Evolutionary conservation across 1,284 basidiomycete species (phyloP).

Genomic region (Schizopora paradoxa): DNA sequence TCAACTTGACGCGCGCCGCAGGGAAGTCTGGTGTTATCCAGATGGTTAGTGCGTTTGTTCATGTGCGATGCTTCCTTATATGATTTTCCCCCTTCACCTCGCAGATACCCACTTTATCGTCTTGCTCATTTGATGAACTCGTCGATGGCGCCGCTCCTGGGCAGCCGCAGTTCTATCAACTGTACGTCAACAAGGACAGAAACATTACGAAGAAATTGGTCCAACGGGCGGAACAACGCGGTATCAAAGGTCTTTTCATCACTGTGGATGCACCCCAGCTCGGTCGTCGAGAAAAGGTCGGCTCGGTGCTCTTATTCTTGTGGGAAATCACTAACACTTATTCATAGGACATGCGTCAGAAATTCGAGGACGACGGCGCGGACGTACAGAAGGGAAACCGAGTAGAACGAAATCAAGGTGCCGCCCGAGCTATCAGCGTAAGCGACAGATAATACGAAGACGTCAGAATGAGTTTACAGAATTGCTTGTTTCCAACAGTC

Average conservation of each 20-base stretch:
- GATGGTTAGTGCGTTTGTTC: too few relatives aligned
- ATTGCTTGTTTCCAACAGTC: slow-evolving; percentile 56
- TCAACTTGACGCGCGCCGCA: slow-evolving; percentile 81
- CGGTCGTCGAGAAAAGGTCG: slow-evolving; percentile 78
- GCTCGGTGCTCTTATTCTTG: slow-evolving; percentile 1
- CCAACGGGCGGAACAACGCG: slow-evolving; percentile 76
- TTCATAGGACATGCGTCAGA: slow-evolving; percentile 86
- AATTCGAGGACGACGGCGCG: slow-evolving; percentile 85
- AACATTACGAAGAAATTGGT: slow-evolving; percentile 79
- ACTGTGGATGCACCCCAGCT: slow-evolving; percentile 93
- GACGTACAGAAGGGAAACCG: slow-evolving; percentile 55
- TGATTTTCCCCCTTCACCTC: neutral
- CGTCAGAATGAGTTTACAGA: slow-evolving; percentile 8
- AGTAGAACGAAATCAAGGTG: slow-evolving; percentile 84
- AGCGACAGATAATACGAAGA: slow-evolving; percentile 24
- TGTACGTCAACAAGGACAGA: slow-evolving; percentile 86
- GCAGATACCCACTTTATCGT: slow-evolving; percentile 86
- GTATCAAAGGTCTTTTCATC: slow-evolving; percentile 84
- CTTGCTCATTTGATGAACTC: slow-evolving; percentile 87
- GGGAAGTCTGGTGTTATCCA: slow-evolving; percentile 79
- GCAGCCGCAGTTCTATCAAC: slow-evolving; percentile 77
- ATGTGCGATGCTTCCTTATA: slow-evolving; percentile 26
- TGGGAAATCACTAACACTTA: neutral
- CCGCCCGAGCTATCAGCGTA: slow-evolving; percentile 89
- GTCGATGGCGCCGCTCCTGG: slow-evolving; percentile 69